phyloP scores from a whole-genome alignment of 331 rosid species.

The Phaseolus coccineus region DNA sequence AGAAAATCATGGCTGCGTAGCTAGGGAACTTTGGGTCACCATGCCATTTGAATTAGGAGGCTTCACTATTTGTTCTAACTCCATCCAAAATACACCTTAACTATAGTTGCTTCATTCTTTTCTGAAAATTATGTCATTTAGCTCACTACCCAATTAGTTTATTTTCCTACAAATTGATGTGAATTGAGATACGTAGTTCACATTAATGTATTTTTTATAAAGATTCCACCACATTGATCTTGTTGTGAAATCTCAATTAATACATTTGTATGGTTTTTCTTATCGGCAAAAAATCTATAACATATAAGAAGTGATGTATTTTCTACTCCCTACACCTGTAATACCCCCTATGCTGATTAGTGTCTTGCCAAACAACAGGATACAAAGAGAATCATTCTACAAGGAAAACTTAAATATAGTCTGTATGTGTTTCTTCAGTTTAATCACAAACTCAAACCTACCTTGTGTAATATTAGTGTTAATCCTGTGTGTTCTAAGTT shows the following conservation, averaged over 20 bases:
- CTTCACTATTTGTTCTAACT: conserved; percentile 37
- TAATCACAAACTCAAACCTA: too few relatives aligned
- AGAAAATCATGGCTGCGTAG: conserved; percentile 44
- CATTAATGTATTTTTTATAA: background rate
- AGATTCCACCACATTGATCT: background rate
- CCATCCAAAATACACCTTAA: background rate
- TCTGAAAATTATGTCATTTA: background rate
- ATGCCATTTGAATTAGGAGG: conserved; percentile 9
- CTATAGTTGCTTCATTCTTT: conserved; percentile 33
- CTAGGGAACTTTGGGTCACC: background rate
- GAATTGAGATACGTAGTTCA: background rate
- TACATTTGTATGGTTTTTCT: background rate
- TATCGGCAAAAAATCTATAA: too few relatives aligned
- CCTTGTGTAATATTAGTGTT: too few relatives aligned
- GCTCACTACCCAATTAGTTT: background rate
- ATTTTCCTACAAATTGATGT: background rate
- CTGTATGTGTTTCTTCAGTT: too few relatives aligned
- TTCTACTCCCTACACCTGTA: too few relatives aligned
- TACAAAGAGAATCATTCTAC: too few relatives aligned
- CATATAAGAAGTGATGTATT: too few relatives aligned
- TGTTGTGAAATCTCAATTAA: background rate
- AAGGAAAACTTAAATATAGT: too few relatives aligned
- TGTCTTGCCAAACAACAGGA: too few relatives aligned
- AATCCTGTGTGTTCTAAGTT: too few relatives aligned
- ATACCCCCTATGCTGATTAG: too few relatives aligned